These are phyloP conservation scores for Aspergillus neoniger DNA, from an alignment of 2,329 filamentous ascomycete species.

Conservation along the genomic window DNA sequence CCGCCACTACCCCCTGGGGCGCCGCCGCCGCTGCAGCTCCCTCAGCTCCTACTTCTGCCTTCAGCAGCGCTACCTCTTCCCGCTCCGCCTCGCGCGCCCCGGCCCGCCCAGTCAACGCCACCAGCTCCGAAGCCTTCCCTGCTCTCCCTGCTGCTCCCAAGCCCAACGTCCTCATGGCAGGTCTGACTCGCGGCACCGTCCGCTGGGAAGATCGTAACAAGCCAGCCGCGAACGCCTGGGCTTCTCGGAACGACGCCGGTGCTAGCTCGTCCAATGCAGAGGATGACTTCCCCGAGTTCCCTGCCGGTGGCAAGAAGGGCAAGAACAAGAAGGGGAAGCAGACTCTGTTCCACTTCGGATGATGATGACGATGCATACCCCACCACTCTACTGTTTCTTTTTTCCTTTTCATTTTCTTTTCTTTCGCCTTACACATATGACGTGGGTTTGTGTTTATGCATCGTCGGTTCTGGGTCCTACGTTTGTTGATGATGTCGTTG, in stretches of 20 bases:
- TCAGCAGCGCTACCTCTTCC: conserved; percentile 31
- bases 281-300: conserved; percentile 22
- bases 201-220: conserved; percentile 47
- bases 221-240: conserved; percentile 42
- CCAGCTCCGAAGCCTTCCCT: conserved; percentile 69
- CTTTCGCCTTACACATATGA: neutral
- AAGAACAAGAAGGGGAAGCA: conserved; percentile 47
- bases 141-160: conserved; percentile 78
- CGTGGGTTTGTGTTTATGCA: neutral
- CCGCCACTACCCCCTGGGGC: conserved; percentile 28
- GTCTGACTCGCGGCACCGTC: conserved; percentile 49
- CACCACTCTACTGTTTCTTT: neutral
- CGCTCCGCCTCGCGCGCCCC: conserved; percentile 26
- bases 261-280: conserved; percentile 24
- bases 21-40: conserved; percentile 24
- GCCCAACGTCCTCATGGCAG: conserved; percentile 57
- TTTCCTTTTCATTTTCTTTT: neutral
- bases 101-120: conserved; percentile 26
- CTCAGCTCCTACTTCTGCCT: conserved; percentile 24
- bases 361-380: conserved; percentile 6
- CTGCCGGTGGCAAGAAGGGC: conserved; percentile 36
- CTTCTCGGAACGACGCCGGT: conserved; percentile 22
- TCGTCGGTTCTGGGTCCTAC: neutral
- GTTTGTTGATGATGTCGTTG: neutral
- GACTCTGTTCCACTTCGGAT: conserved; percentile 44